Evolutionary conservation across 169 alveolate genomes (phyloP).

Genomic region (Cryptosporidium tyzzeri): DNA sequence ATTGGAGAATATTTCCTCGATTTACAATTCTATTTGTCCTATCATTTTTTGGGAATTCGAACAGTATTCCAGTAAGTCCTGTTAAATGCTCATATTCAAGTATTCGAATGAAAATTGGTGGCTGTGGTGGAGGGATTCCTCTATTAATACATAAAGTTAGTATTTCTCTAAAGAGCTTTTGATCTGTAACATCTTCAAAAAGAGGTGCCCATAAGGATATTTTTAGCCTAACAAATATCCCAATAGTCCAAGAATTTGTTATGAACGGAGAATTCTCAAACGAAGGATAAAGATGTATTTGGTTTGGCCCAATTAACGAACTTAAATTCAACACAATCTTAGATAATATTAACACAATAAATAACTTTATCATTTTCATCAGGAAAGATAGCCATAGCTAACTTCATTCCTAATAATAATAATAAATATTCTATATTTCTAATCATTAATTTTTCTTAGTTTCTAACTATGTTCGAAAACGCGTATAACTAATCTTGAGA

Average conservation of each 20-base stretch:
- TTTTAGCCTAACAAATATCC: constrained; percentile 32
- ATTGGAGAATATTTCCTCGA: constrained; percentile 17
- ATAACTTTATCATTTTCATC: constrained; percentile 16
- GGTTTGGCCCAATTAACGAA: constrained; percentile 13
- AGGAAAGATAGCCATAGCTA: not conserved
- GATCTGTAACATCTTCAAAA: constrained; percentile 42
- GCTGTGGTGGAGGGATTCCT: constrained; percentile 72
- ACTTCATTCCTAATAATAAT: constrained; percentile 7
- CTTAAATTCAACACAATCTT: not conserved
- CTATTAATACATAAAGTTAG: constrained; percentile 62
- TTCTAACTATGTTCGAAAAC: constrained; percentile 59
- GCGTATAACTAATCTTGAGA: constrained; percentile 31
- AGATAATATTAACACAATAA: constrained; percentile 1
- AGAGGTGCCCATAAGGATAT: constrained; percentile 63
- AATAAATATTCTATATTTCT: not conserved
- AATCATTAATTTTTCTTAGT: not conserved
- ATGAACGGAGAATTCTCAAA: constrained; percentile 14
- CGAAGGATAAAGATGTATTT: constrained; percentile 1
- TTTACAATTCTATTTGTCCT: constrained; percentile 7
- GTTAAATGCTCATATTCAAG: constrained; percentile 56
- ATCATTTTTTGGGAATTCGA: constrained; percentile 65
- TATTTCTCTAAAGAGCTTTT: constrained; percentile 22
- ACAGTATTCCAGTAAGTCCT: constrained; percentile 58
- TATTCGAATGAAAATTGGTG: constrained; percentile 37
- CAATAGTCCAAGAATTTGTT: constrained; percentile 66